These are phyloP conservation scores for Fomitopsis pulvina DNA, from an alignment of 768 basidiomycete genomes.

Conservation along the genomic window DNA sequence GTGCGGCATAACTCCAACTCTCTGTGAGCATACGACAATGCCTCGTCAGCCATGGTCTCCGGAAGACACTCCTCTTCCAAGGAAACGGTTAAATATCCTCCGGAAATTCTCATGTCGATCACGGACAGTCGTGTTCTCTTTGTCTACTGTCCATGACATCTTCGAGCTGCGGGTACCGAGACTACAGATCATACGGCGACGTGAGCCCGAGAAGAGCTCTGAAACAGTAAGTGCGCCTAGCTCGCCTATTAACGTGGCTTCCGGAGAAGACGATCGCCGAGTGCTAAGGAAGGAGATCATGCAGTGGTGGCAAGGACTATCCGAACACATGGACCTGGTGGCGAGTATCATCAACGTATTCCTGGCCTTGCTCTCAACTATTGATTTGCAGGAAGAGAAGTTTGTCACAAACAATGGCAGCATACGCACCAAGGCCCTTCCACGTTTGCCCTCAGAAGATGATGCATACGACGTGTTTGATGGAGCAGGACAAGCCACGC, in stretches of 20 bases:
- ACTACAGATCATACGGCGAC: constrained; percentile 43
- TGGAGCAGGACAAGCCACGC: constrained; percentile 13
- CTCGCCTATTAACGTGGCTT: constrained; percentile 3
- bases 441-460: constrained; percentile 52
- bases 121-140: constrained; percentile 35
- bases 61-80: constrained; percentile 21
- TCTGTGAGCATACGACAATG: constrained; percentile 20
- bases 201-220: constrained; percentile 12
- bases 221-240: background rate
- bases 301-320: constrained; percentile 59
- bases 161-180: constrained; percentile 58
- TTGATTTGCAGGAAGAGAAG: constrained; percentile 35
- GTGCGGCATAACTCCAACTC: constrained; percentile 8
- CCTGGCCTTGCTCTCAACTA: background rate
- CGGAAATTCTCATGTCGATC: constrained; percentile 35
- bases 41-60: constrained; percentile 14
- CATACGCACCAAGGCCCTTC: constrained; percentile 41
- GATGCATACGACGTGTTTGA: constrained; percentile 34
- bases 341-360: constrained; percentile 27
- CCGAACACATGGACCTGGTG: constrained; percentile 53
- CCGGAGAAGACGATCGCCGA: constrained; percentile 34
- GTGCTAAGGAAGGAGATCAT: constrained; percentile 53
- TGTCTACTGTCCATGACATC: constrained; percentile 44
- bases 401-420: constrained; percentile 18
- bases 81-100: constrained; percentile 29